phyloP scores from a whole-genome alignment of 108 stramenopile genomes.

The Nitzschia sp. region DNA sequence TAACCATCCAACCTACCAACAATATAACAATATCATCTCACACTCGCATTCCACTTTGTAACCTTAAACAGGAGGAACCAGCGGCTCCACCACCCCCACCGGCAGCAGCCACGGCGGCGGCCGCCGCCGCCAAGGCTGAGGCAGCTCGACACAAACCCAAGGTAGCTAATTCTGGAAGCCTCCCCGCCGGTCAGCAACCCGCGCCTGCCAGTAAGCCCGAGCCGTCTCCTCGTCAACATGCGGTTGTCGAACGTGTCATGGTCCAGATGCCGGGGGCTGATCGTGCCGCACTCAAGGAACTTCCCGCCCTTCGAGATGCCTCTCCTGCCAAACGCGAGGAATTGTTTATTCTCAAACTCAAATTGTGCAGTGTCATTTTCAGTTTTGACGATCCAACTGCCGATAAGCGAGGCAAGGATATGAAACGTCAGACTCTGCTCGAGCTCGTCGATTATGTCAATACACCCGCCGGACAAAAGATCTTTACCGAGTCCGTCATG shows the following conservation, averaged over 20 bases:
- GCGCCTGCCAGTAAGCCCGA: neutral
- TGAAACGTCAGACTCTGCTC: constrained; percentile 97
- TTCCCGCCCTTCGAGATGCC: constrained; percentile 79
- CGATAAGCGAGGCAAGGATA: constrained; percentile 89
- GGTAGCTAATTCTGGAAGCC: neutral
- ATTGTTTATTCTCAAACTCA: constrained; percentile 83
- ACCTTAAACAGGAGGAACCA: constrained; percentile 9
- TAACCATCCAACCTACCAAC: neutral
- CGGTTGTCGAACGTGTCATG: constrained; percentile 12
- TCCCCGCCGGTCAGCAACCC: neutral
- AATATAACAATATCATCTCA: neutral
- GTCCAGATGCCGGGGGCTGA: constrained; percentile 36
- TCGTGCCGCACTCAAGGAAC: constrained; percentile 59
- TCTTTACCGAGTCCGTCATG: constrained; percentile 96
- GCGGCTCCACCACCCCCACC: constrained; percentile 14
- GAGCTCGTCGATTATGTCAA: constrained; percentile 99
- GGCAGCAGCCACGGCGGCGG: neutral
- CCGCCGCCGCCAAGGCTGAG: neutral
- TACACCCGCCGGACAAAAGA: constrained; percentile 97
- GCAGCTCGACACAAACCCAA: constrained; percentile 5
- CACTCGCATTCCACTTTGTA: too few relatives aligned
- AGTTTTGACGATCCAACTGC: constrained; percentile 85
- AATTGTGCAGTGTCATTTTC: constrained; percentile 85
- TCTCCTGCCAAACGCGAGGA: constrained; percentile 86
- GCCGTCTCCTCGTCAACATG: neutral